Evolutionary conservation across 805 yeast genomes (phyloP).

Genomic region (Wickerhamomyces pijperi): DNA sequence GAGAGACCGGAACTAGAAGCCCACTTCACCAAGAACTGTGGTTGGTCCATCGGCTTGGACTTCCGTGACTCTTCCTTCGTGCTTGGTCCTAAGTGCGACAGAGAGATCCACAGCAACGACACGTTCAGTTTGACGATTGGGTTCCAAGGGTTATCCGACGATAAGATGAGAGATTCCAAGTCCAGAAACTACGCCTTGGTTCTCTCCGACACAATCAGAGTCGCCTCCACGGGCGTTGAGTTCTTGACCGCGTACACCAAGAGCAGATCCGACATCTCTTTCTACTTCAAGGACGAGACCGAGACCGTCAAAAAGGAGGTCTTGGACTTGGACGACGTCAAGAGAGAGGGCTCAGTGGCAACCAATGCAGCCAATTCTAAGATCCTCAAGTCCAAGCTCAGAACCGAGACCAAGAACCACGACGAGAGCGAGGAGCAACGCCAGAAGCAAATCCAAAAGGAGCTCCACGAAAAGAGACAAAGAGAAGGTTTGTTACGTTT

Average conservation of each 20-base stretch:
- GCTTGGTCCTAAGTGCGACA: conserved; percentile 61
- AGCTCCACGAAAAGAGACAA: conserved; percentile 74
- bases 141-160: conserved; percentile 48
- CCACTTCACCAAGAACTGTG: conserved; percentile 67
- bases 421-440: conserved; percentile 74
- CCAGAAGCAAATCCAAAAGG: conserved; percentile 72
- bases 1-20: conserved; percentile 56
- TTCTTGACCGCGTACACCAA: conserved; percentile 68
- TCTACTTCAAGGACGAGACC: conserved; percentile 67
- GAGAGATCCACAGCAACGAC: conserved; percentile 59
- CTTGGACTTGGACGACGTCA: conserved; percentile 29
- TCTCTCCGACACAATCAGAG: conserved; percentile 71
- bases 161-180: conserved; percentile 33
- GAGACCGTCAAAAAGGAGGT: conserved; percentile 28
- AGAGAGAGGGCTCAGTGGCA: conserved; percentile 18
- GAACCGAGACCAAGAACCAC: conserved; percentile 62
- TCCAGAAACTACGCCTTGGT: conserved; percentile 57
- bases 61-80: conserved; percentile 72
- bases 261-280: conserved; percentile 64
- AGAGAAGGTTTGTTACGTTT: conserved; percentile 79
- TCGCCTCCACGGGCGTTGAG: conserved; percentile 46
- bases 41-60: conserved; percentile 84
- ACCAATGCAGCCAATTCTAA: conserved; percentile 35
- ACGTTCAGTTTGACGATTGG: conserved; percentile 72
- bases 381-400: conserved; percentile 65